Conservation (phyloP, 2,329 filamentous ascomycete genomes). For the Talaromyces verruculosus region DNA sequence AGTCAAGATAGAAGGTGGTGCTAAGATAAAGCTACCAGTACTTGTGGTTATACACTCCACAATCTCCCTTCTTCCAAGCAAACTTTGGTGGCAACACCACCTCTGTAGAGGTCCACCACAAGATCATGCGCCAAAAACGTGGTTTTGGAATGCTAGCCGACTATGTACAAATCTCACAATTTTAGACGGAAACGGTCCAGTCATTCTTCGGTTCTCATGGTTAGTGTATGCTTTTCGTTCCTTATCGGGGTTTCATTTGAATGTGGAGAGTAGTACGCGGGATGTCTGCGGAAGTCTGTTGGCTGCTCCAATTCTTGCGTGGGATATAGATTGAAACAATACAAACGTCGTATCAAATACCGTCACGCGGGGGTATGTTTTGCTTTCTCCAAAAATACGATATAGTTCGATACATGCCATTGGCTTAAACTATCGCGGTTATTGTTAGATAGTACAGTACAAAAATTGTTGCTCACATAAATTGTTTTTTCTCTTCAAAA, state of each 20-base stretch:
- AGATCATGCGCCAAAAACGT: not conserved
- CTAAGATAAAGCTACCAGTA: not conserved
- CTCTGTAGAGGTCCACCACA: not conserved
- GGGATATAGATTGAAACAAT: not conserved
- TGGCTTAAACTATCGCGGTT: not conserved
- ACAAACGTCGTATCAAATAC: not conserved
- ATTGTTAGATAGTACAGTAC: not conserved
- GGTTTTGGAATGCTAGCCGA: not conserved
- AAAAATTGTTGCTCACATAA: not conserved
- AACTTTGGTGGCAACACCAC: not conserved
- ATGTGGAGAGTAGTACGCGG: constrained; percentile 4
- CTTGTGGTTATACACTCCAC: not conserved
- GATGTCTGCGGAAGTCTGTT: not conserved
- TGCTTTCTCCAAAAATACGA: not conserved
- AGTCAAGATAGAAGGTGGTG: not conserved
- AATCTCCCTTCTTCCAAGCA: not conserved
- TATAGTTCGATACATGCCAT: not conserved
- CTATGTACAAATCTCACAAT: not conserved
- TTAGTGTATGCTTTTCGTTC: not conserved
- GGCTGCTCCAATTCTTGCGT: not conserved
- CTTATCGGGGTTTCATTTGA: not conserved
- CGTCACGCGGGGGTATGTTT: not conserved
- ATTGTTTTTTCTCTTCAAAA: not conserved
- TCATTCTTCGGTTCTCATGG: not conserved
- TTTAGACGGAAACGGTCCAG: not conserved